Evolutionary conservation across 352 stramenopile species (phyloP), one percentile per base, ranked within the genome.

Genomic region (Phytophthora kernoviae): DNA sequence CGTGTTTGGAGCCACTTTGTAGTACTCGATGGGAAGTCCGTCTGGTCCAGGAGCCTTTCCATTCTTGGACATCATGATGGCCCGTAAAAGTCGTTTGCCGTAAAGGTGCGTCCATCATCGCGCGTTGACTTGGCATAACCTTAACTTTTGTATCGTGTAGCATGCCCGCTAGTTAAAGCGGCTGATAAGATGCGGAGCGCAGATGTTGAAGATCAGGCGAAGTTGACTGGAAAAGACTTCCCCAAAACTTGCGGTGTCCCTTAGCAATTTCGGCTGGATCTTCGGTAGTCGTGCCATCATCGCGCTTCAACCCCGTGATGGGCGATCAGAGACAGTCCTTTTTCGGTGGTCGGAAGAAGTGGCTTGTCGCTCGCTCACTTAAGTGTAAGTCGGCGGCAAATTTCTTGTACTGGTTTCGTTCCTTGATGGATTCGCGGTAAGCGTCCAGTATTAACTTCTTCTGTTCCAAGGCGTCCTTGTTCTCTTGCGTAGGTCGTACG

Each of bases 291-390:
- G 51, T 34, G 1, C 46, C 52, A 21, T 68, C 45, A 1, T 30
- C 44, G 9, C 27, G 24, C 1, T 18, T 17, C 0, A 62, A 15
- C 1, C 40, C 34, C 2, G 50, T 52, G 14, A 61, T 66, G 8
- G 37, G 24, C 1, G 53, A 63, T 1, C 17, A 34, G 1, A 63
- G 20, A 10, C 34, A 59, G 21, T 59, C 47, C 22, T 52, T 45
- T 44, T 63, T 24, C 3, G 60, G 53, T 0, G 53, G 22, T 6
- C 53, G 40, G 17, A 57, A 68, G 37, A 68, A 60, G 11, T 63
- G 11, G 0, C 17, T 60, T 3, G 49, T 58, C 1, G 54, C 9
- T 0, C 54, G 54, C 18, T 69, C 48, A 18, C 41, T 61, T 0
- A 51, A 22, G 9, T 57, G 54, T 36, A 60, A 33, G 33, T 64